Percentiles rank a stretch among this genome's conserved stretches.
Conservation (phyloP, 2,329 filamentous ascomycete genomes). For the Hypoxylon sp. region DNA sequence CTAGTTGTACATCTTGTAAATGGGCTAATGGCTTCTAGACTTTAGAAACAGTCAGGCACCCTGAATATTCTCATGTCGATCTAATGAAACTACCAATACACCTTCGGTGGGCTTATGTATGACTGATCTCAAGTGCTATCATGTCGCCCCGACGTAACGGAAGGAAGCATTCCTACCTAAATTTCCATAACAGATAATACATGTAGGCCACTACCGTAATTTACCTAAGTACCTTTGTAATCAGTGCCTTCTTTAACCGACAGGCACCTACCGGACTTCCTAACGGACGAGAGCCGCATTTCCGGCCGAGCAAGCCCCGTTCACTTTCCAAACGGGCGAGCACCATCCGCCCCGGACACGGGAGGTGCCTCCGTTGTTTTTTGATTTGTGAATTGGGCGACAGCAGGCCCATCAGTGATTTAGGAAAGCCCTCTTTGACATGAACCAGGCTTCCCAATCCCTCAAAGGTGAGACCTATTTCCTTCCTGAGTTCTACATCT, state of each 20-base stretch:
- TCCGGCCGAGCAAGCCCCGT: not conserved
- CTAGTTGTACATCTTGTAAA: no score
- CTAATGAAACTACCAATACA: no score
- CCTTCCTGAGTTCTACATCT: not conserved
- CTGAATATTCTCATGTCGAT: no score
- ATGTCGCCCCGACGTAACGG: no score
- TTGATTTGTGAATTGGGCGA: not conserved
- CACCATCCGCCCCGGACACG: not conserved
- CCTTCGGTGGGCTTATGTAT: no score
- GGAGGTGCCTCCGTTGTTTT: not conserved
- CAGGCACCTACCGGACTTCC: not conserved
- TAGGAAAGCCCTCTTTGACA: not conserved
- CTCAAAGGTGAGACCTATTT: not conserved
- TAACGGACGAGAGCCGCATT: not conserved
- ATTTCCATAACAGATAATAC: no score
- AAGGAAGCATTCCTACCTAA: no score
- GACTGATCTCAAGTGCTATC: no score
- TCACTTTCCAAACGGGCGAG: not conserved
- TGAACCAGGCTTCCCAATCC: not conserved
- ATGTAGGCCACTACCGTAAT: no score
- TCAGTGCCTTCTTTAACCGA: not conserved
- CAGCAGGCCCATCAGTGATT: not conserved
- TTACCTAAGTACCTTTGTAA: not conserved
- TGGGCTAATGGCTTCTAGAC: no score
- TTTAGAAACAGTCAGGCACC: no score